Evolutionary conservation across 768 basidiomycete species (phyloP).

Genomic region (Auricularia sp.): DNA sequence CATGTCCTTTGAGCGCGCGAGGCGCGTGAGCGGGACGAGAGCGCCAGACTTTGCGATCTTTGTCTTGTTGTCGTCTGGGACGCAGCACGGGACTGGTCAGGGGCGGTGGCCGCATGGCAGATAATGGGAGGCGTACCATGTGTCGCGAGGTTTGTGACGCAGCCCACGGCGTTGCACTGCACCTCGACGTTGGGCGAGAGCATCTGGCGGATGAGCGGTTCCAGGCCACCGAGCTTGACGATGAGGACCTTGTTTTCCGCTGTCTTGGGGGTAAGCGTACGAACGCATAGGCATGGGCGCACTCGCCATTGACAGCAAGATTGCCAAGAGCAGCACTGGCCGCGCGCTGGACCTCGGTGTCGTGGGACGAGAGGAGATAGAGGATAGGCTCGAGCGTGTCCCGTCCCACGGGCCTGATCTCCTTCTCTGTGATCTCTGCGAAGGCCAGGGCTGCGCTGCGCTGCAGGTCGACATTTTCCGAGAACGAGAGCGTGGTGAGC

Average conservation of each 20-base stretch:
- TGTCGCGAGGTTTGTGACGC: constrained; percentile 96
- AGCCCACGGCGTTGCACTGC: constrained; percentile 98
- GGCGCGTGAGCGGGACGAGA: constrained; percentile 89
- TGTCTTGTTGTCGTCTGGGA: constrained; percentile 94
- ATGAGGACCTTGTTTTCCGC: constrained; percentile 99
- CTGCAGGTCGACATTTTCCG: constrained; percentile 98
- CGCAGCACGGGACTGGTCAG: constrained; percentile 7
- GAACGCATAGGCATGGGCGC: constrained; percentile 12
- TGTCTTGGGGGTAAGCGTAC: constrained; percentile 23
- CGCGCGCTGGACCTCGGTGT: constrained; percentile 97
- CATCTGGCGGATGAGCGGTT: constrained; percentile 98
- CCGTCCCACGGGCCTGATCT: constrained; percentile 90
- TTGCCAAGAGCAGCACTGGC: constrained; percentile 97
- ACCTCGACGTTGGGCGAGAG: constrained; percentile 97
- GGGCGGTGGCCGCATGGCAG: constrained; percentile 8
- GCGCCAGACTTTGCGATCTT: constrained; percentile 99
- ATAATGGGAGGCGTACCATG: constrained; percentile 55
- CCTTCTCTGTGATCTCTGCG: constrained; percentile 99
- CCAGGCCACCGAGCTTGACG: constrained; percentile 93
- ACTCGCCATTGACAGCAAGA: constrained; percentile 69
- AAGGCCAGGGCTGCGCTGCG: constrained; percentile 96
- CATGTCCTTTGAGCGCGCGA: constrained; percentile 98
- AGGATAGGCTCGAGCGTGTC: constrained; percentile 98
- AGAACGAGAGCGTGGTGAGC: constrained; percentile 93
- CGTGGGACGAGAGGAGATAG: constrained; percentile 93